Evolutionary conservation across 306 rosid genomes (phyloP).

Genomic region (Trifolium fragiferum): DNA sequence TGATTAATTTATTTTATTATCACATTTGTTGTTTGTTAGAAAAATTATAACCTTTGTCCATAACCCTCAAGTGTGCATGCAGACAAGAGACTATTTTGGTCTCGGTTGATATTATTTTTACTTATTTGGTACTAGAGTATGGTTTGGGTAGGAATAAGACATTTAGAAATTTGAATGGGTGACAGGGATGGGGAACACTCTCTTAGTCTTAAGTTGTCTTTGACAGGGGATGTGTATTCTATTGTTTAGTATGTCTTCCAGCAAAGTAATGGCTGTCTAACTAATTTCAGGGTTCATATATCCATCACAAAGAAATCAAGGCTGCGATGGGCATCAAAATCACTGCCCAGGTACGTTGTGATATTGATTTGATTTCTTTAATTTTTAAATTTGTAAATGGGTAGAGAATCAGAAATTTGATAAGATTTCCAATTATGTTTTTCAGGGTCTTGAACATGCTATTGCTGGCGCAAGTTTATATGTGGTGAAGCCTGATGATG

Average conservation of each 20-base stretch:
- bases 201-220: background rate
- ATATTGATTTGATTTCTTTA: constrained; percentile 28
- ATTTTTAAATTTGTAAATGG: constrained; percentile 13
- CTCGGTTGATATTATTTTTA: constrained; percentile 1
- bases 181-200: background rate
- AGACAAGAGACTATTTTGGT: constrained; percentile 6
- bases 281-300: constrained; percentile 81
- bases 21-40: background rate
- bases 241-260: constrained; percentile 19
- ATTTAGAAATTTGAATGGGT: background rate
- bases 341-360: constrained; percentile 79
- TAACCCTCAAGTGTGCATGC: background rate
- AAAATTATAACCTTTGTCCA: background rate
- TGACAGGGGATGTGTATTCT: background rate
- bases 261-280: constrained; percentile 36
- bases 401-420: constrained; percentile 6
- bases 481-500: constrained; percentile 85
- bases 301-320: constrained; percentile 93
- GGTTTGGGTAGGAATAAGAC: background rate
- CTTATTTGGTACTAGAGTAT: constrained; percentile 2
- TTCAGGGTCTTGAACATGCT: constrained; percentile 96
- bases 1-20: background rate
- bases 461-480: constrained; percentile 89
- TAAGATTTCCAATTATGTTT: constrained; percentile 30
- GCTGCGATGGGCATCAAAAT: constrained; percentile 99